Base-by-base conservation (phyloP, 2,329 filamentous ascomycete genomes). In the Claviceps spartinae region DNA sequence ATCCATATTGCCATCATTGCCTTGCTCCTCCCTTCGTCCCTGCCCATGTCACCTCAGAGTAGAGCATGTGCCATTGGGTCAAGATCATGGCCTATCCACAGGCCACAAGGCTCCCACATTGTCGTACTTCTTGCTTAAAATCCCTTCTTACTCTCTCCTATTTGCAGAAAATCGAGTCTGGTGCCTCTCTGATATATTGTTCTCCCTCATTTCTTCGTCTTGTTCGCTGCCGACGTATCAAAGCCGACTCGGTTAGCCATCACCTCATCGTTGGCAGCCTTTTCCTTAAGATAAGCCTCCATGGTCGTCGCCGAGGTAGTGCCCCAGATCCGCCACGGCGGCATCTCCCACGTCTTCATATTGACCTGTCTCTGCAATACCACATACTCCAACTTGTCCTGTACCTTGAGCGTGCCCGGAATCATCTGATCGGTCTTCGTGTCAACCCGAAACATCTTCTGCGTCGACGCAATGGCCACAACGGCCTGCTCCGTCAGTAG, bases 261-360 rank as follows among this genome's bases (percentile, higher is more conserved):
- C 53, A 69, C 65, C 55, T 60, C 61, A 18, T 63, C 59, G 34
- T 67, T 58, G 50, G 65, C 60, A 18, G 63, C 61, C 59, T 65
- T 63, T 56, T 72, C 68, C 7, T 66, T 59, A 24, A 59, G 36
- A 44, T 65, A 72, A 5, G 53, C 57, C 55, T 77, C 67, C 2
- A 75, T 61, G 1, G 73, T 75, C 13, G 76, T 79, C 58, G 78
- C 73, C 43, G 74, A 64, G 34, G 78, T 68, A 20, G 79, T 83
- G 14, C 84, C 83, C 76, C 82, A 84, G 49, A 86, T 65, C 62
- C 71, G 73, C 84, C 84, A 88, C 2, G 73, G 69, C 30, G 64
- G 67, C 52, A 72, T 63, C 61, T 69, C 62, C 57, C 69, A 77
- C 20, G 75, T 77, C 51, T 61, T 65, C 47, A 66, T 68, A 60